Evolutionary conservation across 805 yeast genomes (phyloP).

Genomic region (Kockiozyma suomiensis): DNA sequence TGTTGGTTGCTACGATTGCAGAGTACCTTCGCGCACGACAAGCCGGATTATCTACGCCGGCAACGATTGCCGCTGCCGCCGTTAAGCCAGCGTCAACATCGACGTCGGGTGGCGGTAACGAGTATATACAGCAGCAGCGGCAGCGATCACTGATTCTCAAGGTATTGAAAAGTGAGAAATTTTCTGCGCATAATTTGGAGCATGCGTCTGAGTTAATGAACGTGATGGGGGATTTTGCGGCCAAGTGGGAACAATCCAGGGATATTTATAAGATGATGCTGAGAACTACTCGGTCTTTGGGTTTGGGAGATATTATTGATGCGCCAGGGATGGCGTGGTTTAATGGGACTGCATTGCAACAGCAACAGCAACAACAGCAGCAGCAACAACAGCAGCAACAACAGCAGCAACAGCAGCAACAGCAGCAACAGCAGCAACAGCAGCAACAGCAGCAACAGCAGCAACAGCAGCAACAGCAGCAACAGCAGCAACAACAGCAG

Average conservation of each 20-base stretch:
- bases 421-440: slow-evolving; percentile 1
- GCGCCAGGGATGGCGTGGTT: slow-evolving; percentile 16
- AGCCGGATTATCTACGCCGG: background rate
- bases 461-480: slow-evolving; percentile 10
- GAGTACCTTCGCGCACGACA: background rate
- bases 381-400: background rate
- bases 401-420: background rate
- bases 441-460: background rate
- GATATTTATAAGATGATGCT: slow-evolving; percentile 20
- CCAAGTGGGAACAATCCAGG: slow-evolving; percentile 16
- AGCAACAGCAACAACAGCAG: slow-evolving; percentile 2
- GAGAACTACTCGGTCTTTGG: slow-evolving; percentile 11
- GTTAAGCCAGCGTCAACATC: background rate
- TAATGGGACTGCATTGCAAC: background rate
- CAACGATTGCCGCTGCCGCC: background rate
- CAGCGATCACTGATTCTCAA: slow-evolving; percentile 10
- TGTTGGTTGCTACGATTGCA: slow-evolving; percentile 6
- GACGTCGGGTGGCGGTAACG: background rate
- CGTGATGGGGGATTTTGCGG: slow-evolving; percentile 16
- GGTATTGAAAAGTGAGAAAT: slow-evolving; percentile 5
- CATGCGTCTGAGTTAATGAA: slow-evolving; percentile 5
- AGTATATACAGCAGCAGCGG: background rate
- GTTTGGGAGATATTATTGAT: slow-evolving; percentile 21
- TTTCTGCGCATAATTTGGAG: slow-evolving; percentile 4
- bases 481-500: background rate